phyloP scores from a whole-genome alignment of 495 filamentous ascomycete species.

The Entonaema liquescens region DNA sequence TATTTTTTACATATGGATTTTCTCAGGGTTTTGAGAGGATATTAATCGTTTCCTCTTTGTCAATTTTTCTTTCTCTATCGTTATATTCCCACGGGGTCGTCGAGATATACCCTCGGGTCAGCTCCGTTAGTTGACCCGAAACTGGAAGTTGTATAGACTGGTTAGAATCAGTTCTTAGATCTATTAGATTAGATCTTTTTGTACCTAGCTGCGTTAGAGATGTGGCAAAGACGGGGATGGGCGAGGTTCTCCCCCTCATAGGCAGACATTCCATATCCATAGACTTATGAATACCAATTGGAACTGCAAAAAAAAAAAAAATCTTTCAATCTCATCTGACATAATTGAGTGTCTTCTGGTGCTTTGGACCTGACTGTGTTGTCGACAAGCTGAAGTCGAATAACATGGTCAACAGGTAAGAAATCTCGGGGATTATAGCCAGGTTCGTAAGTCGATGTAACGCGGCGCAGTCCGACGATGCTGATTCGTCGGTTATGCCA shows the following conservation, averaged over 20 bases:
- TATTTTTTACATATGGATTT: not conserved
- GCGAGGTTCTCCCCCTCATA: slow-evolving; percentile 1
- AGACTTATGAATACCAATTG: slow-evolving; percentile 23
- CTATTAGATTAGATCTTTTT: slow-evolving; percentile 19
- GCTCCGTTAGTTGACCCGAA: slow-evolving; percentile 2
- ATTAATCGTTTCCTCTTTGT: slow-evolving; percentile 4
- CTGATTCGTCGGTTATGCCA: not conserved
- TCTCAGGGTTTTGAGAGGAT: slow-evolving; percentile 1
- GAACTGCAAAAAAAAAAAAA: not conserved
- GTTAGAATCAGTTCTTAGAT: slow-evolving; percentile 4
- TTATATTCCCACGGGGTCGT: slow-evolving; percentile 14
- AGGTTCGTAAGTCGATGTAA: slow-evolving; percentile 20
- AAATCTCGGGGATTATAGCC: slow-evolving; percentile 1
- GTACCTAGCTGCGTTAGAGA: slow-evolving; percentile 1
- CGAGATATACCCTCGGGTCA: slow-evolving; percentile 30
- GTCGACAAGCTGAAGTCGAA: not conserved
- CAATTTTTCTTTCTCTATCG: not conserved
- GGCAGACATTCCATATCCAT: slow-evolving; percentile 24
- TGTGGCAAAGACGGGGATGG: not conserved
- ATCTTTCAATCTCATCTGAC: not conserved
- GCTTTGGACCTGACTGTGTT: not conserved
- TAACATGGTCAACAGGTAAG: not conserved
- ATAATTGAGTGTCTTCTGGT: not conserved
- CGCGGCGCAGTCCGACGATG: not conserved
- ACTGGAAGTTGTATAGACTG: slow-evolving; percentile 21